Evolutionary conservation across 1,139 yeast genomes (phyloP), one percentile per base, ranked within the genome.

Genomic region (Yamadazyma epiphylla): DNA sequence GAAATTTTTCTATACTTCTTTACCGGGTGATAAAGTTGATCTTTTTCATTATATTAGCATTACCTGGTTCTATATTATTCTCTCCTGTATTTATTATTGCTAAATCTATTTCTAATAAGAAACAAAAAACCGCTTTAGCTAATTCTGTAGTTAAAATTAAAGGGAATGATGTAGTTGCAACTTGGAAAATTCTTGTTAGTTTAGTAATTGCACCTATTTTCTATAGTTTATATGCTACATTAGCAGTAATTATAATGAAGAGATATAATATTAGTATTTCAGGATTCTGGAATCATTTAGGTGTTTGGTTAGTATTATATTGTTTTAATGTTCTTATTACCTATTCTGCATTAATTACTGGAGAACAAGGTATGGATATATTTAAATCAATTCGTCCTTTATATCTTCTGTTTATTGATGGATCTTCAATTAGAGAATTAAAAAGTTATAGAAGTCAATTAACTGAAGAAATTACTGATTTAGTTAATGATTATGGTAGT

Each of bases 131-230:
- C 37, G 98, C 97, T 0, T 66, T 91, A 33, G 89, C 88, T n/a
- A 80, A 75, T 5, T 87, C 96, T 0, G 74, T 87, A 2, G 98
- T 91, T 20, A 91, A 91, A 54, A 81, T 91, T 41, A 77, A 79
- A 48, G 98, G 95, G 15, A 80, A 81, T 36, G 98, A 91, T 55
- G 96, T 91, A 16, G 71, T 88, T 36, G 96, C 96, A 2, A 88
- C 96, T 2, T 88, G 98, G 98, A 91, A 91, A 56, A 80, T 91
- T 26, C 67, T 91, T 42, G 89, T 91, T 26, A 80, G 91, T 22
- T 73, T 91, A 76, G 95, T 91, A 5, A 64, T 86, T 36, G 94
- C 96, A 0, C 98, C 98, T 2, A 55, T 87, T 22, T 64, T 91
- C 22, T 91, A 89, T 60, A 75, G 80, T 27, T 67, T 83, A 37